phyloP scores from a whole-genome alignment of 352 stramenopile genomes.

The Globisporangium acanthophoron region DNA sequence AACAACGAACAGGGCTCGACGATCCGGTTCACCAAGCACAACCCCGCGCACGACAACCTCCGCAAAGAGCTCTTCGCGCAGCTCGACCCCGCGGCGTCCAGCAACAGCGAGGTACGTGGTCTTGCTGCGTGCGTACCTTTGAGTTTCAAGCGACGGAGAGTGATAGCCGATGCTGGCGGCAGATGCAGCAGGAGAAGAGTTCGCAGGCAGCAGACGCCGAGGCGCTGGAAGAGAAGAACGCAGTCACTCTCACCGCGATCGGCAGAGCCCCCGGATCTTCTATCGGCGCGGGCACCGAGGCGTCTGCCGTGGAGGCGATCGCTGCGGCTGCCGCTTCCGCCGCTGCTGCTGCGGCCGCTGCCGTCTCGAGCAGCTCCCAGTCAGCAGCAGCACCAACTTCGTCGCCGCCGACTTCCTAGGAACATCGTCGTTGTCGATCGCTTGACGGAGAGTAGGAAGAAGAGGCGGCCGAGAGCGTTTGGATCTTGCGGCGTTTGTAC shows the following conservation, averaged over 20 bases:
- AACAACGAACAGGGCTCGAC: constrained; percentile 90
- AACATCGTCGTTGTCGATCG: not conserved
- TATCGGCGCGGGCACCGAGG: not conserved
- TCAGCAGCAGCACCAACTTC: not conserved
- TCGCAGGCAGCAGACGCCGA: not conserved
- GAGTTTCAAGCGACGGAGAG: not conserved
- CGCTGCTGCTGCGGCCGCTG: not conserved
- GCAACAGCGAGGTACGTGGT: constrained; percentile 3
- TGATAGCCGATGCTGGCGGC: not conserved
- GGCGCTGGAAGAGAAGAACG: constrained; percentile 11
- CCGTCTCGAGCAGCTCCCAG: not conserved
- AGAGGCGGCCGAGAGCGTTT: no score
- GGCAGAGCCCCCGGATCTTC: not conserved
- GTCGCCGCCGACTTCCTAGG: not conserved
- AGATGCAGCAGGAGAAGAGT: not conserved
- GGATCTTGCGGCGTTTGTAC: no score
- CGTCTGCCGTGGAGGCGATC: not conserved
- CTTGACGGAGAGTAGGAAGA: not conserved
- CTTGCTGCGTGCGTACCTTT: not conserved
- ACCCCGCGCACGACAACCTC: constrained; percentile 72
- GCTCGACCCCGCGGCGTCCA: constrained; percentile 20
- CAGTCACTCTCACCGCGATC: not conserved
- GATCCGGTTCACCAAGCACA: constrained; percentile 83
- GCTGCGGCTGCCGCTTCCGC: not conserved
- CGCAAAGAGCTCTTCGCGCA: constrained; percentile 77